Conservation (phyloP, 305 asterid species). For the Plantago lanceolata region DNA sequence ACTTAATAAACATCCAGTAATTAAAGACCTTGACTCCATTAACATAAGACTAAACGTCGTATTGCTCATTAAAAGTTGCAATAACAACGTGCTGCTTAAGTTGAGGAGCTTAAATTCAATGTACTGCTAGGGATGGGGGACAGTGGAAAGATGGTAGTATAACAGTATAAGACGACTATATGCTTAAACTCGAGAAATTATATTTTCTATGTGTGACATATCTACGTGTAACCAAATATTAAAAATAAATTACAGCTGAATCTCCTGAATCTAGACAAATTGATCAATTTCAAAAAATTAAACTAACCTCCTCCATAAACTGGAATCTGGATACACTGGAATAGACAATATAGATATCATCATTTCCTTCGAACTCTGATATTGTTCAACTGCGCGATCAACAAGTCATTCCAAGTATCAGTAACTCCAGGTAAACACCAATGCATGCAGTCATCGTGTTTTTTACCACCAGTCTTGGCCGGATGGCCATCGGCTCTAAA, state of each 20-base stretch:
- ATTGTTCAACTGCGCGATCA: constrained; percentile 48
- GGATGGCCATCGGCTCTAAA: constrained; percentile 93
- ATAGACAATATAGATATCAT: constrained; percentile 1
- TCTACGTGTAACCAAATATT: background rate
- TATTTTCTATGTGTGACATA: background rate
- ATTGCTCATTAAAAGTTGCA: too few relatives aligned
- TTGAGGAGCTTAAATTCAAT: too few relatives aligned
- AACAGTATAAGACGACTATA: too few relatives aligned
- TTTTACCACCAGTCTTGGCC: constrained; percentile 79
- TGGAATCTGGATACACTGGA: background rate
- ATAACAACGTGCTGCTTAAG: too few relatives aligned
- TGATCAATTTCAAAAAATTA: background rate
- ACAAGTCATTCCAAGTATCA: constrained; percentile 91
- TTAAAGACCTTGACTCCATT: too few relatives aligned
- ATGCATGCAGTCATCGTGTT: constrained; percentile 93
- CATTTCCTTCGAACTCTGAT: constrained; percentile 24
- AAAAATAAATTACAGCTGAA: background rate
- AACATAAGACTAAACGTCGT: too few relatives aligned
- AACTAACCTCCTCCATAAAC: background rate
- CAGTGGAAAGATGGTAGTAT: too few relatives aligned
- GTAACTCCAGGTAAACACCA: constrained; percentile 97
- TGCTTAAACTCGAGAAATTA: background rate
- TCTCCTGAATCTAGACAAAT: background rate
- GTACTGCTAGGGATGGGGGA: too few relatives aligned
- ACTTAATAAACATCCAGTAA: too few relatives aligned